Evolutionary conservation across 2,329 filamentous ascomycete species (phyloP).

Genomic region (Zymoseptoria ardabiliae): DNA sequence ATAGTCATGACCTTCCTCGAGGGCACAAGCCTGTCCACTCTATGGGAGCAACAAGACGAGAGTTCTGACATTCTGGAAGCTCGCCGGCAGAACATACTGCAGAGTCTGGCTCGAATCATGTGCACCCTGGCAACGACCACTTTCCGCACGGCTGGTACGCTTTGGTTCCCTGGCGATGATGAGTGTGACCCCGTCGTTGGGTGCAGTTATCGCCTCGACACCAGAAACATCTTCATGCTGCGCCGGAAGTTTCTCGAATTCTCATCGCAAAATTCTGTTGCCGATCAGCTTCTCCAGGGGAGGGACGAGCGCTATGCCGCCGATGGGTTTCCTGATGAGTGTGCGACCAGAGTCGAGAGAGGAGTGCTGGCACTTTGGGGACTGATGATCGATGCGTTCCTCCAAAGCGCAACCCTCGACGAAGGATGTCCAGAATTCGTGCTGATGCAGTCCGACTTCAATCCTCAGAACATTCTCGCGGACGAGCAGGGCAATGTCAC

Average conservation of each 20-base stretch:
- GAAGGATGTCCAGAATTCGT: constrained; percentile 10
- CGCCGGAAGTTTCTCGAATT: constrained; percentile 6
- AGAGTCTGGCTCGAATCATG: constrained; percentile 11
- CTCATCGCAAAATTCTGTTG: constrained; percentile 5
- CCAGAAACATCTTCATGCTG: constrained; percentile 10
- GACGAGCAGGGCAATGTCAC: constrained; percentile 7
- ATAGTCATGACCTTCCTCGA: constrained; percentile 13
- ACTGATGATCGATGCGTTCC: constrained; percentile 12
- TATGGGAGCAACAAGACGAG: constrained; percentile 5
- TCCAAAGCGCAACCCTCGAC: constrained; percentile 5
- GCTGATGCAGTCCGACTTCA: constrained; percentile 17
- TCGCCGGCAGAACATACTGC: constrained; percentile 11
- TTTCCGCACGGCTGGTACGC: constrained; percentile 8
- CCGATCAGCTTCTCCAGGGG: constrained; percentile 5
- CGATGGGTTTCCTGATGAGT: constrained; percentile 1
- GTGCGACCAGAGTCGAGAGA: neutral
- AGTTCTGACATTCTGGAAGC: constrained; percentile 3
- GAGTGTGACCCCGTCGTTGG: constrained; percentile 4
- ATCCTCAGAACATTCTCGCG: constrained; percentile 14
- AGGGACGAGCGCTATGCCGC: constrained; percentile 7
- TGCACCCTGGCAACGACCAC: constrained; percentile 2
- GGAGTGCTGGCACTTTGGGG: constrained; percentile 9
- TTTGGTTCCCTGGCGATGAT: constrained; percentile 5
- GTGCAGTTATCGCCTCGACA: constrained; percentile 6
- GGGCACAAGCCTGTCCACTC: constrained; percentile 3